phyloP scores from a whole-genome alignment of 495 filamentous ascomycete genomes.

The Penicillium canariense region DNA sequence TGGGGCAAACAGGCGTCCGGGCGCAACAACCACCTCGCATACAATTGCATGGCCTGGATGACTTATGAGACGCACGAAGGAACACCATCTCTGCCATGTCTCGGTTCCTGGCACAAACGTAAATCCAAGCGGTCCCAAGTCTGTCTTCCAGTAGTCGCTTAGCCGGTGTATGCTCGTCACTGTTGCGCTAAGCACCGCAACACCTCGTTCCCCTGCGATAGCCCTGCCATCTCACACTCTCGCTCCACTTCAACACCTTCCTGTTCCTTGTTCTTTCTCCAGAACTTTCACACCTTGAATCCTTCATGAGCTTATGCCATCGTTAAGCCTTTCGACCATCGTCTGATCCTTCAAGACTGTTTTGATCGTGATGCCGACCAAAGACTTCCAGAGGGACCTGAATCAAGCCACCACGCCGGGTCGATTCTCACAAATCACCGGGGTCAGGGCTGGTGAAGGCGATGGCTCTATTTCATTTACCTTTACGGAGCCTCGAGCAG shows the following conservation, averaged over 20 bases:
- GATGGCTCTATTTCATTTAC: conserved; percentile 62
- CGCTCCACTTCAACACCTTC: neutral
- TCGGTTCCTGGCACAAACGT: neutral
- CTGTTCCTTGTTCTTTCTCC: neutral
- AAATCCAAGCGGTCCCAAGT: neutral
- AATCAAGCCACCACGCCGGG: conserved; percentile 32
- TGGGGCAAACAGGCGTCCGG: no score
- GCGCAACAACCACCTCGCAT: neutral
- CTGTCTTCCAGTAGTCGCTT: no score
- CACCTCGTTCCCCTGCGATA: neutral
- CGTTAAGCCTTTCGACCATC: neutral
- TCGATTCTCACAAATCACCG: conserved; percentile 36
- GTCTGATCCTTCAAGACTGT: neutral
- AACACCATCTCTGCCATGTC: neutral
- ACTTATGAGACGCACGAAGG: neutral
- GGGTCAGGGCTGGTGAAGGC: conserved; percentile 55
- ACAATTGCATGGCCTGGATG: neutral
- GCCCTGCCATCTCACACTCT: neutral
- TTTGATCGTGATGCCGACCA: conserved; percentile 50
- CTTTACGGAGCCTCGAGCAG: conserved; percentile 31
- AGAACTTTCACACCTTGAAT: neutral
- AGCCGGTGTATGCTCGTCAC: neutral
- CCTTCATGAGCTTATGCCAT: neutral
- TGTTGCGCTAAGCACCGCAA: neutral
- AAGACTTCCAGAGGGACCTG: conserved; percentile 54